Base-by-base conservation (phyloP, 768 basidiomycete genomes). In the Lactarius tabidus region DNA sequence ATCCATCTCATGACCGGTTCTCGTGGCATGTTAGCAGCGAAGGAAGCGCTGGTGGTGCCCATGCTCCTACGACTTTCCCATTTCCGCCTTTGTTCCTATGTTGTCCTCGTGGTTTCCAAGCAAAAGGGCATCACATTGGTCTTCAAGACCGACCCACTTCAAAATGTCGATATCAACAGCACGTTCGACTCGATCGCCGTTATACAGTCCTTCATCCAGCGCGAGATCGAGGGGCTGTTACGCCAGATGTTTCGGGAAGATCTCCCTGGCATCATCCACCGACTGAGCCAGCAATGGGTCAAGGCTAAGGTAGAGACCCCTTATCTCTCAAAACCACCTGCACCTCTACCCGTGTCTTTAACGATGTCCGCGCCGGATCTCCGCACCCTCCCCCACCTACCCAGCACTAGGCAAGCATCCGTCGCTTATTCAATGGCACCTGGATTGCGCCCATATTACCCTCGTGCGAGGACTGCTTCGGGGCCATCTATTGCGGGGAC, bases 221-320 rank as follows among this genome's bases (percentile, higher is more conserved):
- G 88, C 64, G 96, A 98, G 78, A 98, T 99, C 62, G 97, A 99
- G 75, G 93, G 89, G 0, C 96, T 98, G 75, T 80, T 99, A 35
- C 84, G 97, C 48, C 97, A 98, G 76, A 96, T 98, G 94, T 99
- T 98, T 76, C 82, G 95, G 65, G 95, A 97, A 75, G 97, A 98
- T 75, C 77, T 99, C 5, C 97, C 97, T 1, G 89, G 93, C 6
- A 98, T 99, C 69, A 98, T 99, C 51, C 97, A 99, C 74, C 83
- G 92, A 38, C 84, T 99, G 55, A 92, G 90, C 76, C 96, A 98
- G 74, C 89, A 92, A 72, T 98, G 96, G 96, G 86, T 98, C 48
- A 91, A 89, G 72, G 90, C 91, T 26, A 94, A 91, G 74, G 93
- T 97, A 0, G 94, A 97, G 73, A 85, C 91, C n/a, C 93, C 93